These are phyloP conservation scores for Babesia microti DNA, from an alignment of 169 alveolate genomes.

Conservation along the genomic window DNA sequence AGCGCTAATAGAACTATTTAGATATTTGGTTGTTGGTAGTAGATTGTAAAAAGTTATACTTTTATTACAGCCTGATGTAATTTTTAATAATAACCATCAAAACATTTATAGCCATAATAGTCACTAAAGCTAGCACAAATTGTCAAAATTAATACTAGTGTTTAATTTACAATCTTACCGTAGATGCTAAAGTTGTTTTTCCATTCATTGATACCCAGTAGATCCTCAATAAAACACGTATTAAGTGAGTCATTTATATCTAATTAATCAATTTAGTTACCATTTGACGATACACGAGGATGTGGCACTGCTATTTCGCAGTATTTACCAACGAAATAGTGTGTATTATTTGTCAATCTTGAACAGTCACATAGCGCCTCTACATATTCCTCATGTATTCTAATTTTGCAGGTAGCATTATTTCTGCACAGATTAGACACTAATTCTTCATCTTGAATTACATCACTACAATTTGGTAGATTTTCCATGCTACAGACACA, in stretches of 20 bases:
- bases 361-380: conserved; percentile 43
- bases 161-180: conserved; percentile 9
- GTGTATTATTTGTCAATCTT: conserved; percentile 14
- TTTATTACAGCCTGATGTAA: too few relatives aligned
- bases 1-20: too few relatives aligned
- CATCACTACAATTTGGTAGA: conserved; percentile 6
- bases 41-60: too few relatives aligned
- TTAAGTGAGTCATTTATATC: conserved; percentile 16
- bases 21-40: too few relatives aligned
- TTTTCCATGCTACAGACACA: conserved; percentile 1
- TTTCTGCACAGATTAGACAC: conserved; percentile 17
- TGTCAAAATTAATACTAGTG: not conserved
- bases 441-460: conserved; percentile 15
- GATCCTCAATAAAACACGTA: conserved; percentile 44
- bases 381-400: conserved; percentile 4
- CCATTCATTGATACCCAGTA: conserved; percentile 44
- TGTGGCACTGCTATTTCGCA: conserved; percentile 28
- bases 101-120: too few relatives aligned
- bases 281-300: not conserved
- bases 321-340: conserved; percentile 38
- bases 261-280: too few relatives aligned
- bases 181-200: conserved; percentile 35
- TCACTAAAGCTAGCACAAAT: too few relatives aligned
- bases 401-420: conserved; percentile 25
- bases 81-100: too few relatives aligned